A percentile compares a stretch with the other conserved stretches of the same genome.
Evolutionary conservation across 495 filamentous ascomycete genomes (phyloP).

Genomic region (Penicillium waksmanii): DNA sequence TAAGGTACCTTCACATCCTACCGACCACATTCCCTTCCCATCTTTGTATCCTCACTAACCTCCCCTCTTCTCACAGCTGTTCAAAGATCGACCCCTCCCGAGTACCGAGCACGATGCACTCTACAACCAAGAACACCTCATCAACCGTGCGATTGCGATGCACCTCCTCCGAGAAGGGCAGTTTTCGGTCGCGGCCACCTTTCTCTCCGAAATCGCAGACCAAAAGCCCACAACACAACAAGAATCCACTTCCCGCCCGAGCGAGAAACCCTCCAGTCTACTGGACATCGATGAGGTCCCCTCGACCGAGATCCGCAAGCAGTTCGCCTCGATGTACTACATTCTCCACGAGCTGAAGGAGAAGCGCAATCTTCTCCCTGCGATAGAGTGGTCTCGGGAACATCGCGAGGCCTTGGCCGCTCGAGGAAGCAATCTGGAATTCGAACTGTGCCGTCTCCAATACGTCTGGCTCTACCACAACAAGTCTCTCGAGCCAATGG

Average conservation of each 20-base stretch:
- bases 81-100: constrained; percentile 77
- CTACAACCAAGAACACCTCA: constrained; percentile 69
- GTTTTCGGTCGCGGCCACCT: constrained; percentile 82
- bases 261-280: constrained; percentile 25
- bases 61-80: constrained; percentile 54
- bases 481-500: constrained; percentile 30
- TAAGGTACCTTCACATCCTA: constrained; percentile 57
- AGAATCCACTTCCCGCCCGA: constrained; percentile 13
- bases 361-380: constrained; percentile 71
- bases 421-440: constrained; percentile 90
- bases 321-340: constrained; percentile 87
- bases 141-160: constrained; percentile 95
- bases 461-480: constrained; percentile 81
- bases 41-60: not conserved
- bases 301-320: constrained; percentile 69
- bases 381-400: constrained; percentile 81
- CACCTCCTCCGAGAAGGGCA: constrained; percentile 93
- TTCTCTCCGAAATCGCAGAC: constrained; percentile 65
- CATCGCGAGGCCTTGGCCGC: constrained; percentile 72
- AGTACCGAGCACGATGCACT: constrained; percentile 80
- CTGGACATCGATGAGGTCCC: constrained; percentile 59
- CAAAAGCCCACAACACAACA: constrained; percentile 26
- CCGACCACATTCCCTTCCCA: not conserved
- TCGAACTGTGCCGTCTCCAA: constrained; percentile 85
- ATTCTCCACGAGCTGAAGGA: constrained; percentile 78